phyloP scores from a whole-genome alignment of 352 stramenopile genomes.

The Phytophthora tubulina region DNA sequence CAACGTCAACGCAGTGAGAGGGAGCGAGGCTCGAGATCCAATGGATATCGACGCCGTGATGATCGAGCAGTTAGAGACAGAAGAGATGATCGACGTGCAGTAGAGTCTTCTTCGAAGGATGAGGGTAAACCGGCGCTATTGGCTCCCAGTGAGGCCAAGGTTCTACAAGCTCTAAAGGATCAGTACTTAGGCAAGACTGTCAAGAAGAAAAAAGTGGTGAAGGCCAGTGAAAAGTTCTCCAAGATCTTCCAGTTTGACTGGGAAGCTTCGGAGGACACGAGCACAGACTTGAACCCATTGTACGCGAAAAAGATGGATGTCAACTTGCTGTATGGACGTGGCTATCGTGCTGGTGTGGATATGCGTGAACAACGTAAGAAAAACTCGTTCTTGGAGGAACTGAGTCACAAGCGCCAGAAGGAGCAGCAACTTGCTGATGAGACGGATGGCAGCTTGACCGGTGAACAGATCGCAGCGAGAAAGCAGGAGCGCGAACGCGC shows the following conservation, averaged over 20 bases:
- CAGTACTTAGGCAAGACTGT: slow-evolving; percentile 91
- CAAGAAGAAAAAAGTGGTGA: slow-evolving; percentile 92
- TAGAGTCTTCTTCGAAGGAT: slow-evolving; percentile 21
- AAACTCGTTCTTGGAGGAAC: slow-evolving; percentile 89
- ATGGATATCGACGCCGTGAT: slow-evolving; percentile 32
- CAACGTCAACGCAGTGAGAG: slow-evolving; percentile 62
- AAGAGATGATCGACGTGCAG: slow-evolving; percentile 12
- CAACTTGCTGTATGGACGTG: slow-evolving; percentile 92
- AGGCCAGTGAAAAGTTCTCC: slow-evolving; percentile 94
- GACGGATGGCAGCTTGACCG: slow-evolving; percentile 64
- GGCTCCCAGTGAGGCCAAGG: slow-evolving; percentile 71
- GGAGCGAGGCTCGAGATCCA: slow-evolving; percentile 28
- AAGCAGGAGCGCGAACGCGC: slow-evolving; percentile 78
- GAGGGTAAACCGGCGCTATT: slow-evolving; percentile 30
- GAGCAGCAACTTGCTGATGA: slow-evolving; percentile 82
- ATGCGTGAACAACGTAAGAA: slow-evolving; percentile 94
- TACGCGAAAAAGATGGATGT: slow-evolving; percentile 91
- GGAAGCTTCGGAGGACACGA: slow-evolving; percentile 94
- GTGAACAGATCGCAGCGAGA: slow-evolving; percentile 65
- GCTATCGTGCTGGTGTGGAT: slow-evolving; percentile 94
- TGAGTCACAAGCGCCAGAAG: slow-evolving; percentile 89
- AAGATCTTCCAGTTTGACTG: slow-evolving; percentile 96
- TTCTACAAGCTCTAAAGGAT: slow-evolving; percentile 86
- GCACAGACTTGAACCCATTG: slow-evolving; percentile 91
- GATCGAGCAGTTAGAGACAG: slow-evolving; percentile 24